phyloP scores from a whole-genome alignment of 306 rosid species.

The Datisca glomerata region DNA sequence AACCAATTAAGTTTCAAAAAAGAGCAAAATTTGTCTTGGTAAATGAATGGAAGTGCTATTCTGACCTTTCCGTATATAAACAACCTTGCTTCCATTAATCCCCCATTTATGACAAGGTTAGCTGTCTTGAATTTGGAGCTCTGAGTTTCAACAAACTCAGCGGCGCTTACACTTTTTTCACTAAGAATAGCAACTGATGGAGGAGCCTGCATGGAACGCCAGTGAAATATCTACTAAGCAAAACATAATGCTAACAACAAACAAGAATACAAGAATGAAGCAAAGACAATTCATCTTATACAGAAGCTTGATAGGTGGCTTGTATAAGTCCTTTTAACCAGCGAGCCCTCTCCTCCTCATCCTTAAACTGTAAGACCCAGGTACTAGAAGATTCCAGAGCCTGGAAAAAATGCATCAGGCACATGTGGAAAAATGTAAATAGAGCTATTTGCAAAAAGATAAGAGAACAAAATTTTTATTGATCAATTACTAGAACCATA shows the following conservation, averaged over 20 bases:
- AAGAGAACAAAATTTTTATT: too few species aligned
- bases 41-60: too few species aligned
- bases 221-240: constrained; percentile 9
- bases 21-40: too few species aligned
- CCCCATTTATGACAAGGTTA: constrained; percentile 77
- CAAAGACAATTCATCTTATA: constrained; percentile 19
- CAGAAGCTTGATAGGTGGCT: constrained; percentile 97
- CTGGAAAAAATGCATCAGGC: constrained; percentile 24
- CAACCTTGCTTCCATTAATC: constrained; percentile 63
- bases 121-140: constrained; percentile 34
- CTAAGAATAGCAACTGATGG: constrained; percentile 47
- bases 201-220: constrained; percentile 48
- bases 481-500: too few species aligned
- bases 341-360: constrained; percentile 51
- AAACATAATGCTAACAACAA: constrained; percentile 4
- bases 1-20: too few species aligned
- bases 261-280: constrained; percentile 5
- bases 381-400: constrained; percentile 89
- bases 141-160: constrained; percentile 29
- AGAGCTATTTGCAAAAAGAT: too few species aligned
- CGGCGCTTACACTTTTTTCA: constrained; percentile 22
- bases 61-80: constrained; percentile 85
- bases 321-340: constrained; percentile 77
- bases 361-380: constrained; percentile 66
- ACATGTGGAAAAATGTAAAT: too few species aligned